Evolutionary conservation across 306 rosid genomes (phyloP).

Genomic region (Vigna reflexopilosa): DNA sequence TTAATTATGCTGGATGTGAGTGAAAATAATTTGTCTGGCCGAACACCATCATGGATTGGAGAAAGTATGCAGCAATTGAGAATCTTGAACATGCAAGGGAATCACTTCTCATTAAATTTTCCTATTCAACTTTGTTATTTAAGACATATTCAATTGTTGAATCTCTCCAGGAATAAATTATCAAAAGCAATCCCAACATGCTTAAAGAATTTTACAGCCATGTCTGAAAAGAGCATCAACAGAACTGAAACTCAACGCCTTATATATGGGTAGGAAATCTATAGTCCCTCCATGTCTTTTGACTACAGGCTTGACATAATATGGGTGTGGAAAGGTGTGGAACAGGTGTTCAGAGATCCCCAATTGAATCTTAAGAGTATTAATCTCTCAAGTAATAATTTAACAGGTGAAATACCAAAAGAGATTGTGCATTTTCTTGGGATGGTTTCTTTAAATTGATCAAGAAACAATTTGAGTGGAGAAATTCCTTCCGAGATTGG

Average conservation of each 20-base stretch:
- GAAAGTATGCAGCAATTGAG: neutral
- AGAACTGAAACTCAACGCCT: neutral
- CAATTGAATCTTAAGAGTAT: neutral
- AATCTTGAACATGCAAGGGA: slow-evolving; percentile 17
- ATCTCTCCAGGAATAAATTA: slow-evolving; percentile 8
- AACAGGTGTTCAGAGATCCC: slow-evolving; percentile 44
- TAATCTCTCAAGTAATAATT: neutral
- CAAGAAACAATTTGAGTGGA: slow-evolving; percentile 9
- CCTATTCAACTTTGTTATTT: neutral
- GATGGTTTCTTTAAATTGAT: neutral
- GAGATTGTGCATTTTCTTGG: neutral
- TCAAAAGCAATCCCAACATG: slow-evolving; percentile 9
- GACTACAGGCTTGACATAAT: neutral
- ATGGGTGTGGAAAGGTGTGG: neutral
- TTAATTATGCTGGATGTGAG: slow-evolving; percentile 17
- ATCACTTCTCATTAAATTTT: neutral
- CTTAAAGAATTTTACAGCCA: slow-evolving; percentile 12
- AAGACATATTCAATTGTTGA: neutral
- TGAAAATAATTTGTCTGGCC: neutral
- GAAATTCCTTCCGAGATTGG: slow-evolving; percentile 1
- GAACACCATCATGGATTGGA: slow-evolving; percentile 41
- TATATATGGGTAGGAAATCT: neutral
- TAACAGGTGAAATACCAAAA: neutral
- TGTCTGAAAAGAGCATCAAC: neutral
- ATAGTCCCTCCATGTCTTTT: neutral